phyloP scores from a whole-genome alignment of 306 rosid genomes.

The Prosopis cineraria region DNA sequence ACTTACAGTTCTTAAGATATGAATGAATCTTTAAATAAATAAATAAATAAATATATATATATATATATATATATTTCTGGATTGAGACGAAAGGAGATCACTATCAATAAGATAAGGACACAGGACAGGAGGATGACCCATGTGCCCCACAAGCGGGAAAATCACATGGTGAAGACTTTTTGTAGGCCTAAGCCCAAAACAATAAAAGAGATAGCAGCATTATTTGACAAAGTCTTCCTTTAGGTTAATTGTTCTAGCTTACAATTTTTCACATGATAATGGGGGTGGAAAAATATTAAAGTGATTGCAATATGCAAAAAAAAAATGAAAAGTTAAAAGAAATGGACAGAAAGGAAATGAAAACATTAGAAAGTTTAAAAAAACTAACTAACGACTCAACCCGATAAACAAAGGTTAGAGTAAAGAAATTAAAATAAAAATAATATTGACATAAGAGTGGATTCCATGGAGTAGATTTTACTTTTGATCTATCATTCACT shows the following conservation, averaged over 20 bases:
- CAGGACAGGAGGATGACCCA: constrained; percentile 19
- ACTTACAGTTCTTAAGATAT: neutral
- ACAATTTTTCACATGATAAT: neutral
- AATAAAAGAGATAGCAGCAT: constrained; percentile 28
- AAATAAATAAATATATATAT: too few relatives aligned
- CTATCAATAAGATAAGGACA: constrained; percentile 26
- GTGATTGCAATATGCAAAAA: constrained; percentile 13
- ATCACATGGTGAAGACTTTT: constrained; percentile 48
- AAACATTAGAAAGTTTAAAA: neutral
- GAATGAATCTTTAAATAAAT: too few relatives aligned
- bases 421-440: neutral
- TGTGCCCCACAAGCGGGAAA: constrained; percentile 43
- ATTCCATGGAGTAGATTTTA: constrained; percentile 39
- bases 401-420: neutral
- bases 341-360: neutral
- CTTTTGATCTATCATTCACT: constrained; percentile 25
- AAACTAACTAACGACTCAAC: neutral
- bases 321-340: neutral
- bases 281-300: neutral
- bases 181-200: constrained; percentile 34
- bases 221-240: constrained; percentile 32
- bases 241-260: neutral
- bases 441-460: neutral
- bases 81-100: neutral
- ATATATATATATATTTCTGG: neutral